Conservation (phyloP, 2,329 filamentous ascomycete species). For the Pestalotiopsis sp. region DNA sequence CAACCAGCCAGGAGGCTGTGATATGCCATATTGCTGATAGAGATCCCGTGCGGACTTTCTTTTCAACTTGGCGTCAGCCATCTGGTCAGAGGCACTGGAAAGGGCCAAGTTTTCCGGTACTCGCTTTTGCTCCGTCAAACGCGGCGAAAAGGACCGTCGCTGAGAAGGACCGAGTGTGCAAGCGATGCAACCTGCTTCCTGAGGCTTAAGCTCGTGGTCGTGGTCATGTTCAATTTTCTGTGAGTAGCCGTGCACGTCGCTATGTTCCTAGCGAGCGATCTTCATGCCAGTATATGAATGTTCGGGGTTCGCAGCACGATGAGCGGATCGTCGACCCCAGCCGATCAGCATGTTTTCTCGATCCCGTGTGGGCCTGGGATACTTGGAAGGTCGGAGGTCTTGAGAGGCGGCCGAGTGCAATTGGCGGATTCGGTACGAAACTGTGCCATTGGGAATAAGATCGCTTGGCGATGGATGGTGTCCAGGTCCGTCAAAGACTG, state of each 20-base stretch:
- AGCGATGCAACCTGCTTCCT: slow-evolving; percentile 6
- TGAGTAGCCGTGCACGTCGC: slow-evolving; percentile 24
- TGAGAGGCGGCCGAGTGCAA: slow-evolving; percentile 30
- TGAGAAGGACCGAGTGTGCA: background rate
- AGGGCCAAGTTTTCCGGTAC: background rate
- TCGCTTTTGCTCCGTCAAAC: slow-evolving; percentile 20
- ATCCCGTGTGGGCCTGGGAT: slow-evolving; percentile 23
- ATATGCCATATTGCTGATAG: slow-evolving; percentile 49
- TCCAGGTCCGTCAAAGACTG: background rate
- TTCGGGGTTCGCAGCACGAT: slow-evolving; percentile 18
- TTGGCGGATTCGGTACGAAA: slow-evolving; percentile 34
- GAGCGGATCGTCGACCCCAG: slow-evolving; percentile 33
- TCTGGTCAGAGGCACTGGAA: background rate
- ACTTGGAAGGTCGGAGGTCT: slow-evolving; percentile 18
- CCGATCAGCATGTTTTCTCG: slow-evolving; percentile 28
- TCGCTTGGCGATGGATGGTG: slow-evolving; percentile 1
- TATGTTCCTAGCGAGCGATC: slow-evolving; percentile 24
- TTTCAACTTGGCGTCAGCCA: background rate
- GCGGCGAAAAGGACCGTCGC: slow-evolving; percentile 16
- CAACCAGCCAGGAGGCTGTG: slow-evolving; percentile 48
- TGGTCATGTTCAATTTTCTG: slow-evolving; percentile 6
- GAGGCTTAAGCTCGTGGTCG: background rate
- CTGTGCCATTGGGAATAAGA: slow-evolving; percentile 33
- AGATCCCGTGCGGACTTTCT: slow-evolving; percentile 48
- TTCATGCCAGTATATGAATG: slow-evolving; percentile 30